Evolutionary conservation across 306 rosid species (phyloP).

Genomic region (Begonia fuchsioides): DNA sequence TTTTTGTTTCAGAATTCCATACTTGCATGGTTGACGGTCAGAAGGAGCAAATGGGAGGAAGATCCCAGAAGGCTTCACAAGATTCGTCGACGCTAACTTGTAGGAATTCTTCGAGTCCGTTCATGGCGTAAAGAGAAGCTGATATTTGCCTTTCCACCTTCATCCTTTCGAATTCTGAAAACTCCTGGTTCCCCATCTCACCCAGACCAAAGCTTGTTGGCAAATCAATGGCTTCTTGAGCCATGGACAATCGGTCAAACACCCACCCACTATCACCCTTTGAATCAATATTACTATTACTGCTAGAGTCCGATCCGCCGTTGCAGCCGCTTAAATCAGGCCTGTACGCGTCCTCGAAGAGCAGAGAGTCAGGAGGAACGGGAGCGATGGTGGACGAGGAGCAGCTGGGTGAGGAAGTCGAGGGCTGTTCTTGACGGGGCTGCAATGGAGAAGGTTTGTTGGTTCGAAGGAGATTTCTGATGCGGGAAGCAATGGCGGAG

Average conservation of each 20-base stretch:
- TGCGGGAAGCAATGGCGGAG: constrained; percentile 79
- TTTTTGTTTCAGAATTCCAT: too few relatives aligned
- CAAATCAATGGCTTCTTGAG: constrained; percentile 37
- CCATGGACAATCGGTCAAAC: background rate
- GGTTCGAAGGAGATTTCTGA: constrained; percentile 47
- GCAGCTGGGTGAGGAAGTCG: background rate
- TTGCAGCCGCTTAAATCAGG: constrained; percentile 12
- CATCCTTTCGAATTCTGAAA: constrained; percentile 71
- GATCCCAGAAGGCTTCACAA: constrained; percentile 66
- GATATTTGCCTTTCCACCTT: constrained; percentile 86
- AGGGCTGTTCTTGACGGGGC: constrained; percentile 5
- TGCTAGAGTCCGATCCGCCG: background rate
- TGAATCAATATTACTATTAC: background rate
- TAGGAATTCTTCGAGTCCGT: constrained; percentile 88
- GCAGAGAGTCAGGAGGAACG: background rate
- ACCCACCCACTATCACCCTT: background rate
- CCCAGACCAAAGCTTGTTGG: too few relatives aligned
- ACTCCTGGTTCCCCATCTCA: too few relatives aligned
- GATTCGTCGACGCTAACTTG: constrained; percentile 53
- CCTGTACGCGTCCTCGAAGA: constrained; percentile 43
- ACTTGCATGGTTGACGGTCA: too few relatives aligned
- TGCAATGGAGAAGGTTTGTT: constrained; percentile 18
- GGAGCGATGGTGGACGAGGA: constrained; percentile 9
- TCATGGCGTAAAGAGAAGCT: constrained; percentile 81
- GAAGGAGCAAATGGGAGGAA: constrained; percentile 68